Percentiles rank a stretch among this genome's conserved stretches.
These are phyloP conservation scores for Tetragonia tetragonoides DNA, from an alignment of 148 eudicot species.

Conservation along the genomic window DNA sequence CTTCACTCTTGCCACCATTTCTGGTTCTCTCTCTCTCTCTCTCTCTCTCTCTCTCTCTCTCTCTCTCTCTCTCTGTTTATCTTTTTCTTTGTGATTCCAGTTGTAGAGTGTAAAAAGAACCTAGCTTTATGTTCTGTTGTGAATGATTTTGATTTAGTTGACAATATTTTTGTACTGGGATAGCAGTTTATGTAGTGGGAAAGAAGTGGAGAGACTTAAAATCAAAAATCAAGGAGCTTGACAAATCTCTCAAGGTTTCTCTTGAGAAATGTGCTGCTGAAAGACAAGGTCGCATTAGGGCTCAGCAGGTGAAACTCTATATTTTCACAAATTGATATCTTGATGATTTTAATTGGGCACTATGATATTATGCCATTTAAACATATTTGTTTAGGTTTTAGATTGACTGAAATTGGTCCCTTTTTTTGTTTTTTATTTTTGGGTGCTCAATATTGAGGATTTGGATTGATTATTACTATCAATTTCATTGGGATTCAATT, in stretches of 20 bases:
- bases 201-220: conserved; percentile 35
- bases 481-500: neutral
- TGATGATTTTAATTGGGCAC: neutral
- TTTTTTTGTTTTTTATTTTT: too few relatives aligned
- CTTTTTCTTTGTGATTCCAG: neutral
- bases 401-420: neutral
- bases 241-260: conserved; percentile 48
- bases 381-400: neutral
- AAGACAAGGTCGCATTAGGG: conserved; percentile 84
- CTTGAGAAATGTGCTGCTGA: conserved; percentile 63
- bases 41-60: neutral
- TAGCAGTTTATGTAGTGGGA: conserved; percentile 44
- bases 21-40: conserved; percentile 27
- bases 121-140: neutral
- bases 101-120: neutral
- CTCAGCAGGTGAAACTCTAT: conserved; percentile 56
- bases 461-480: neutral
- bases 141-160: neutral
- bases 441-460: neutral
- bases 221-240: conserved; percentile 48
- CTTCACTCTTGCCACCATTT: conserved; percentile 37
- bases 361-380: too few relatives aligned
- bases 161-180: neutral
- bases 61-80: neutral
- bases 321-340: neutral